Conservation (phyloP, 164 flowering plant genomes). For the Stephania cephalantha region DNA sequence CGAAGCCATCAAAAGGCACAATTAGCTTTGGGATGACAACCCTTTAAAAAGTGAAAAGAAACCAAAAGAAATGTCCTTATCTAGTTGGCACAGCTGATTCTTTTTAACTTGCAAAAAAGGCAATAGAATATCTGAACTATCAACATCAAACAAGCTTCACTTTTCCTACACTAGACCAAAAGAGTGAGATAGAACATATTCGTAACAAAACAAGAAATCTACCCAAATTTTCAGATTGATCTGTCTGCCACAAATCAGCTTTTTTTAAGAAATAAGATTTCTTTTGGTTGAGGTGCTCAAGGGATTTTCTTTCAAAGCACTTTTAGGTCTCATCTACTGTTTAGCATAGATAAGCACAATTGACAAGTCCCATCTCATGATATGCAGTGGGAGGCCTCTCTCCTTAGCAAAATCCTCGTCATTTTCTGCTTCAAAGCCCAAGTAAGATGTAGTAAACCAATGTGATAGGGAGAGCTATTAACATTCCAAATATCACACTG, state of each 20-base stretch:
- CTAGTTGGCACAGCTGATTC: neutral
- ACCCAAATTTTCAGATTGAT: conserved; percentile 1
- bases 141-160: conserved; percentile 6
- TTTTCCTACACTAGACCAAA: neutral
- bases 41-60: neutral
- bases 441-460: conserved; percentile 12
- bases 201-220: neutral
- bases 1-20: neutral
- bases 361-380: conserved; percentile 1
- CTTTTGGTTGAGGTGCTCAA: neutral
- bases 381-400: neutral
- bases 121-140: neutral
- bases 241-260: conserved; percentile 2
- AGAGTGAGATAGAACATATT: neutral
- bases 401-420: neutral
- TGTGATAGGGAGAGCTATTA: conserved; percentile 13
- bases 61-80: neutral
- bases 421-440: conserved; percentile 7
- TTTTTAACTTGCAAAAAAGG: conserved; percentile 1
- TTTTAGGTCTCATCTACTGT: neutral
- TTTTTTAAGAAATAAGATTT: neutral
- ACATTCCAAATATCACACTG: conserved; percentile 12
- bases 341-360: neutral
- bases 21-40: conserved; percentile 1
- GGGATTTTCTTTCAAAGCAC: neutral